A percentile compares a stretch with the other conserved stretches of the same genome.
phyloP scores from a whole-genome alignment of 768 basidiomycete species.

The Serendipita indica region DNA sequence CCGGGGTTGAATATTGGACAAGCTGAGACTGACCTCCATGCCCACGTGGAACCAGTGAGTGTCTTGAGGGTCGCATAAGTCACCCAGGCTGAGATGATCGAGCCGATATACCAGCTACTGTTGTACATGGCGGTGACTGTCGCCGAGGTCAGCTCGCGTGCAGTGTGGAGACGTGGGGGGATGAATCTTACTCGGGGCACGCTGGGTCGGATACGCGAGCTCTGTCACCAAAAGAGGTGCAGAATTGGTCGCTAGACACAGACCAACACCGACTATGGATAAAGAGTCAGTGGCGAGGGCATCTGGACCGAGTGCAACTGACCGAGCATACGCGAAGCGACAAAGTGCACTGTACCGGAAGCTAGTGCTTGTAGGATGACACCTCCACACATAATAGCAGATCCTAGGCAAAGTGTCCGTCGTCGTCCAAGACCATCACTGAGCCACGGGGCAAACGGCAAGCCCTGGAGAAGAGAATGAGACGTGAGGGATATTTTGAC shows the following conservation, averaged over 20 bases:
- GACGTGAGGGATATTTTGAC: background rate
- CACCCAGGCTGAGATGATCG: slow-evolving; percentile 41
- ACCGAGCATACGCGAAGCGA: slow-evolving; percentile 38
- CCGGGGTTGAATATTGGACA: background rate
- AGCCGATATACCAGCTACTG: slow-evolving; percentile 60
- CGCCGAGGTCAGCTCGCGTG: slow-evolving; percentile 1
- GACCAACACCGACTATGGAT: slow-evolving; percentile 42
- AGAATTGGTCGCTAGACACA: slow-evolving; percentile 46
- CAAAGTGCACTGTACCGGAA: slow-evolving; percentile 34
- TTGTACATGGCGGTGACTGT: slow-evolving; percentile 35
- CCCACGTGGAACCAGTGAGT: slow-evolving; percentile 21
- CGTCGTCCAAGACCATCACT: slow-evolving; percentile 52
- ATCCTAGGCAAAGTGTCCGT: slow-evolving; percentile 42
- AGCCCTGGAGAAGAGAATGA: slow-evolving; percentile 26
- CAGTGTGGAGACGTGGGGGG: too few relatives aligned
- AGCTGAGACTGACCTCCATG: slow-evolving; percentile 17
- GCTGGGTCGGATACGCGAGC: slow-evolving; percentile 57
- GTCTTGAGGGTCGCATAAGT: slow-evolving; percentile 30
- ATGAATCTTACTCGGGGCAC: too few relatives aligned
- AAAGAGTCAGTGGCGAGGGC: background rate
- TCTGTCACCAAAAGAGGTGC: slow-evolving; percentile 51
- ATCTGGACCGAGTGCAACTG: slow-evolving; percentile 3
- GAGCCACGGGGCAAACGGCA: slow-evolving; percentile 45
- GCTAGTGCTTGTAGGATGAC: slow-evolving; percentile 41
- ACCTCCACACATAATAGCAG: slow-evolving; percentile 48